Conservation (phyloP, 441 rosid species). For the Pelargonium australe region DNA sequence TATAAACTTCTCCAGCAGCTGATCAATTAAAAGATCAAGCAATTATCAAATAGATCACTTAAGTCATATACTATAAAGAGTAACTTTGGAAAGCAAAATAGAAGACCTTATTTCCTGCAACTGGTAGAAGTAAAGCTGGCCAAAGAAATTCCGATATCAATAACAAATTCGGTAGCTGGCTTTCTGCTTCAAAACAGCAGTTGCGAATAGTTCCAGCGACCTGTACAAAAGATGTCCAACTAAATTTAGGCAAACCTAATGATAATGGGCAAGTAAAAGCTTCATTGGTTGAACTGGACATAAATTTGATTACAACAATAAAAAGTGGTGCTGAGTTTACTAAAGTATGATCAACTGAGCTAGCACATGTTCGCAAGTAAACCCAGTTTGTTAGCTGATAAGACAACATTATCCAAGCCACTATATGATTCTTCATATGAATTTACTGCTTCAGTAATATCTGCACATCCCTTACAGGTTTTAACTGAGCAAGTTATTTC, state of each 20-base stretch:
- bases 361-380: too few relatives aligned
- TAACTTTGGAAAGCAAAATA: not conserved
- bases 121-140: slow-evolving; percentile 87
- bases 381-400: not conserved
- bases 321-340: not conserved
- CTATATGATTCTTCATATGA: too few relatives aligned
- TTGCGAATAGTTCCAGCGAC: slow-evolving; percentile 82
- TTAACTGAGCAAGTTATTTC: too few relatives aligned
- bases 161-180: slow-evolving; percentile 74
- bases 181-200: slow-evolving; percentile 91
- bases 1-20: too few relatives aligned
- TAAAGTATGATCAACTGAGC: not conserved
- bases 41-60: not conserved
- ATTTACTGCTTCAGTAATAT: too few relatives aligned
- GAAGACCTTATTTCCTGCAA: slow-evolving; percentile 75
- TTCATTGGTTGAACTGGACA: slow-evolving; percentile 13
- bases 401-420: too few relatives aligned
- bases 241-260: slow-evolving; percentile 8
- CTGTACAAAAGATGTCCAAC: slow-evolving; percentile 35
- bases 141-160: slow-evolving; percentile 81
- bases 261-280: slow-evolving; percentile 8
- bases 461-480: too few relatives aligned
- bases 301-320: not conserved
- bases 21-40: too few relatives aligned
- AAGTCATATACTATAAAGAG: not conserved